These are phyloP conservation scores for Plasmodium ovale DNA, from an alignment of 169 alveolate species.

Conservation along the genomic window DNA sequence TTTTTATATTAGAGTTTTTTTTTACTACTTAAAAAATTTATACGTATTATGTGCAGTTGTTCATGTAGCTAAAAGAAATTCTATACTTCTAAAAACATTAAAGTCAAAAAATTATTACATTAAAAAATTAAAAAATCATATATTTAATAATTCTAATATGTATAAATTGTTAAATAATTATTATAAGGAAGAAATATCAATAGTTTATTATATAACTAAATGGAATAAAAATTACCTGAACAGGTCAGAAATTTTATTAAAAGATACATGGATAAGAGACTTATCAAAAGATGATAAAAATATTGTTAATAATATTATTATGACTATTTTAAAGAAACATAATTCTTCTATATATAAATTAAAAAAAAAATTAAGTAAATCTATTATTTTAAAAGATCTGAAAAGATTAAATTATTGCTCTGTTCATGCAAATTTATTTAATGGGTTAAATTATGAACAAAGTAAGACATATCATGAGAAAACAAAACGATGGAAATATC, in stretches of 20 bases:
- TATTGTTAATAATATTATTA: constrained; percentile 18
- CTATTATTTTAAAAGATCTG: constrained; percentile 42
- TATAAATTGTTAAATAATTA: constrained; percentile 38
- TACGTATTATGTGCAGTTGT: constrained; percentile 48
- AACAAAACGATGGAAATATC: constrained; percentile 1
- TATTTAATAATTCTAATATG: constrained; percentile 38
- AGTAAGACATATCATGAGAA: background rate
- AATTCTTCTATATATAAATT: constrained; percentile 49
- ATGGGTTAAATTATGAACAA: background rate
- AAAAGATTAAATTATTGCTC: constrained; percentile 25
- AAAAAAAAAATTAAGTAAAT: constrained; percentile 50
- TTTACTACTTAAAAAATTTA: constrained; percentile 29
- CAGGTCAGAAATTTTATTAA: constrained; percentile 29
- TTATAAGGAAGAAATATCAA: constrained; percentile 45
- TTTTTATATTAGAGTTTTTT: background rate
- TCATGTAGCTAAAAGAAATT: constrained; percentile 36
- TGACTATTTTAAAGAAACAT: constrained; percentile 31
- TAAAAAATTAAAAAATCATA: constrained; percentile 48
- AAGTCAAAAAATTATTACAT: constrained; percentile 43
- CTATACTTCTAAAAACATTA: constrained; percentile 25
- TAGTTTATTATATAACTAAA: constrained; percentile 48
- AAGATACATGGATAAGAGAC: background rate
- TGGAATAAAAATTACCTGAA: constrained; percentile 36
- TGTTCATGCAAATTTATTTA: background rate
- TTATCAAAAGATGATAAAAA: background rate